Percentiles rank a stretch among this genome's conserved stretches.
Conservation (phyloP, 371 early-diverging fungal genomes). For the Mucor ambiguus region DNA sequence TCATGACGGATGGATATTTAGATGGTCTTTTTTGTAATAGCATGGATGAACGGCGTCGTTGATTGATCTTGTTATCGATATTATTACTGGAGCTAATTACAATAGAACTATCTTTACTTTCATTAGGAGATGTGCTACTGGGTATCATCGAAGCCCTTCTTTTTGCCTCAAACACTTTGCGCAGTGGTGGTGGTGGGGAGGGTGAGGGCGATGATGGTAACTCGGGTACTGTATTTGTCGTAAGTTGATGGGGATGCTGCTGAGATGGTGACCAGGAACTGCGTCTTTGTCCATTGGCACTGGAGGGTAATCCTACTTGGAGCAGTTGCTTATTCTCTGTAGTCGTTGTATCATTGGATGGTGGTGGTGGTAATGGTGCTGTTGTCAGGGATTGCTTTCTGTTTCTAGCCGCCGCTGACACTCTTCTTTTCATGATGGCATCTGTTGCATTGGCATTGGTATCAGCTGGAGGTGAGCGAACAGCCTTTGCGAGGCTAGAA, state of each 20-base stretch:
- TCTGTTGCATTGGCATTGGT: neutral
- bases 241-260: neutral
- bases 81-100: conserved; percentile 9
- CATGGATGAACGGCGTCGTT: neutral
- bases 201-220: conserved; percentile 2
- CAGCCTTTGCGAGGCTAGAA: conserved; percentile 25
- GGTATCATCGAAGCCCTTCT: conserved; percentile 2
- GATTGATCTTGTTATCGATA: neutral
- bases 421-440: neutral
- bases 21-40: conserved; percentile 2
- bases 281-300: conserved; percentile 7
- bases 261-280: conserved; percentile 13
- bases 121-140: neutral
- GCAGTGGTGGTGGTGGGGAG: neutral
- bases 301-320: neutral
- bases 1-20: neutral
- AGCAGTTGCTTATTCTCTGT: neutral
- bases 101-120: conserved; percentile 7
- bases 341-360: neutral
- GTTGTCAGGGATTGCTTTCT: conserved; percentile 11
- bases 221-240: neutral
- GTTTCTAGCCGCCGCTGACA: neutral
- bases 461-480: conserved; percentile 2
- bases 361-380: neutral
- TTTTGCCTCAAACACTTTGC: neutral